Evolutionary conservation across 2,329 filamentous ascomycete species (phyloP), one percentile per base, ranked within the genome.

Genomic region (Botryosphaeria dothidea): DNA sequence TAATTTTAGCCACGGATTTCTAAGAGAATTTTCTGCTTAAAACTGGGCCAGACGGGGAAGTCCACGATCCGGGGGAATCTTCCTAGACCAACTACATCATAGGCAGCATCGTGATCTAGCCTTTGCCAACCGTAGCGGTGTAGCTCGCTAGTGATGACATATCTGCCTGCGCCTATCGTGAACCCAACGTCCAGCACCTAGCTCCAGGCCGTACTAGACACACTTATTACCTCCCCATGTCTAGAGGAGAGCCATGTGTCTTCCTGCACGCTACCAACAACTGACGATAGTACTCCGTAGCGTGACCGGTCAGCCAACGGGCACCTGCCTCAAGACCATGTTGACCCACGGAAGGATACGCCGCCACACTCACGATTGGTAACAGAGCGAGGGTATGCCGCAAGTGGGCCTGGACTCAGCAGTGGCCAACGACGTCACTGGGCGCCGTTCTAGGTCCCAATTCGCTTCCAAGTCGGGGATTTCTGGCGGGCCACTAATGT

Each of bases 21-120:
- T n/a, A 4, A 13, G 17, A 15, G 17, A 25, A 34, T n/a, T n/a
- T n/a, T n/a, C n/a, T n/a, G n/a, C n/a, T n/a, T 17, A 60, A 60
- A 46, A 60, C 41, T 46, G 56, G 56, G 56, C 56, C 56, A 9
- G 23, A 34, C 27, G 17, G 54, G 54, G 41, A 60, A 60, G 41
- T 60, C 27, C 27, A 46, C 56, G 25, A 46, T 60, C 17, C 56
- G 23, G 25, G 2, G 38, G 29, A n/a, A 21, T 15, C 36, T 29
- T n/a, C 25, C 27, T 11, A 41, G 19, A 17, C 56, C 9, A 46
- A 27, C 56, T 60, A 34, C 56, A 60, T 60, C 56, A 60, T 60
- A 41, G 56, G 21, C 29, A 34, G 27, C 41, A 60, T 60, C 41
- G 56, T 46, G 56, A 46, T 60, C 38, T 60, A 9, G 41, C n/a